Base-by-base conservation (phyloP, 2,329 filamentous ascomycete species). In the Alternaria ethzedia region DNA sequence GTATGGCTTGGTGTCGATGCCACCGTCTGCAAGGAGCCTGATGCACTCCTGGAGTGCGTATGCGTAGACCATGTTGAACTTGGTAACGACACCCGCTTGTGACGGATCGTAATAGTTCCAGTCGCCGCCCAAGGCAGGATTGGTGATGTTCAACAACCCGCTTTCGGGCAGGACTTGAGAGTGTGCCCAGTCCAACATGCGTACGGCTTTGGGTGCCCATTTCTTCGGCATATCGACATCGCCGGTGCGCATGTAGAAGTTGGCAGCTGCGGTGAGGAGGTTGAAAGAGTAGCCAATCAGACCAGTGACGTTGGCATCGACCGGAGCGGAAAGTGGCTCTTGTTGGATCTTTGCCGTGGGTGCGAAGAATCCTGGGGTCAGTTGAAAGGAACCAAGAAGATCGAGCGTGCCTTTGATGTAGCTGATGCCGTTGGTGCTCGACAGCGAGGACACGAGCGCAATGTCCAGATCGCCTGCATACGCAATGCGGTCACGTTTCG, bases 121-220 rank as follows among this genome's bases (percentile, higher is more conserved):
- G 13, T 36, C 32, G 32, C 32, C 32, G 32, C 32, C 32, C 32
- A 36, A 36, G 15, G 32, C 15, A 9, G 32, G 32, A 15, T 36
- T 36, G 8, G 32, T 36, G 15, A 36, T 36, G 32, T 36, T 36
- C 32, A 36, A 36, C 15, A 46, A 30, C 23, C 68, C 67, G n/a
- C 11, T 67, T 5, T 54, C 44, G 20, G 54, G 61, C 11, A 68
- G 58, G 4, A 66, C 61, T 52, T 79, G 74, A 17, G 75, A 77
- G 57, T 77, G 20, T 21, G 78, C 76, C 78, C 76, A 80, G 54
- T 80, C 76, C 2, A 80, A 70, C 78, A 80, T 79, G 23, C 56
- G 57, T n/a, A 64, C 57, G 4, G 72, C 61, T 45, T 58, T 59
- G 23, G 75, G 63, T 23, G 74, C 73, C 78, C 77, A 79, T 4